Evolutionary conservation across 352 stramenopile genomes (phyloP).

Genomic region (Globisporangium barbulae): DNA sequence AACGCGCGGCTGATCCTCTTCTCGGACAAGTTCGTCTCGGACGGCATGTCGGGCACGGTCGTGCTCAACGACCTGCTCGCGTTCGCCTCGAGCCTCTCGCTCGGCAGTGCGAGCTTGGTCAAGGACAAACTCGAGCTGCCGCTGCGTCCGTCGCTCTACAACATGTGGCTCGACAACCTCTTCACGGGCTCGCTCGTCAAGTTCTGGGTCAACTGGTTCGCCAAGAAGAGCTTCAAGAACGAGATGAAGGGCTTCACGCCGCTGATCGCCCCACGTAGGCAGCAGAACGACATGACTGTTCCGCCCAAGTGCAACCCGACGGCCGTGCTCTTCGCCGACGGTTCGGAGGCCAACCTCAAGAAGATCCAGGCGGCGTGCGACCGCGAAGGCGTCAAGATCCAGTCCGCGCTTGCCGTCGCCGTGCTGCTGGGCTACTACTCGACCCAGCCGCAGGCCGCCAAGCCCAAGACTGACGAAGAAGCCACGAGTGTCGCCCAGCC

Average conservation of each 20-base stretch:
- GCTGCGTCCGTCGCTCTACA: conserved; percentile 7
- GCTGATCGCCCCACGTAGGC: conserved; percentile 2
- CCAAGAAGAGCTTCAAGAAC: not conserved
- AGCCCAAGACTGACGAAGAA: not conserved
- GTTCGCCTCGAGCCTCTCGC: conserved; percentile 10
- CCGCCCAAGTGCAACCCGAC: conserved; percentile 13
- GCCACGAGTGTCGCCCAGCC: not conserved
- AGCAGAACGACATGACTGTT: conserved; percentile 11
- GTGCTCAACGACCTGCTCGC: conserved; percentile 13
- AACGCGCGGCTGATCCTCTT: conserved; percentile 11
- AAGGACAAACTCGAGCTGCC: conserved; percentile 8
- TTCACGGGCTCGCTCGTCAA: conserved; percentile 2
- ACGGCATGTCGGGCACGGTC: conserved; percentile 10
- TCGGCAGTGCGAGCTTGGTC: not conserved
- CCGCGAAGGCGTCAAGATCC: conserved; percentile 13
- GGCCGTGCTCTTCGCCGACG: conserved; percentile 13
- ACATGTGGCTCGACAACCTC: conserved; percentile 12
- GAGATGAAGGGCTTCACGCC: conserved; percentile 15
- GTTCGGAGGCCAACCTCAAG: conserved; percentile 10
- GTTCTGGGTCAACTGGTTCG: conserved; percentile 15
- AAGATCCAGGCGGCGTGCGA: conserved; percentile 12
- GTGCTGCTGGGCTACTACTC: conserved; percentile 13
- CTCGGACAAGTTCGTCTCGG: conserved; percentile 11
- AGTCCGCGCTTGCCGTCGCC: conserved; percentile 5
- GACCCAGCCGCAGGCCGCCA: conserved; percentile 3